Percentiles rank a stretch among this genome's conserved stretches.
These are phyloP conservation scores for Cyclostephanos invisitatus DNA, from an alignment of 108 stramenopile genomes.

Conservation along the genomic window DNA sequence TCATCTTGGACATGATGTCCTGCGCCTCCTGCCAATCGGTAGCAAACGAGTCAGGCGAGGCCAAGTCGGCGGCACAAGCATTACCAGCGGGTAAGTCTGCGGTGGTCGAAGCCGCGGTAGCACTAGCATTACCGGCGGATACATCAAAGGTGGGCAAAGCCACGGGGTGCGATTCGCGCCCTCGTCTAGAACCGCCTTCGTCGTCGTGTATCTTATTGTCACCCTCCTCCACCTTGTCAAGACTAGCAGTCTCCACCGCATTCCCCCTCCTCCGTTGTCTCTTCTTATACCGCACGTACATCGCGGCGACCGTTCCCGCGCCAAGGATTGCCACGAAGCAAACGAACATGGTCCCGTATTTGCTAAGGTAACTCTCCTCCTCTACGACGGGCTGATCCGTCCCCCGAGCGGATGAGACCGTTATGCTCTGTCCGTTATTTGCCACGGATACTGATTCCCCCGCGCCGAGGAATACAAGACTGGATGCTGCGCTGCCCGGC, in stretches of 20 bases:
- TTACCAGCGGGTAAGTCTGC: background rate
- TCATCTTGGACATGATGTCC: too few relatives aligned
- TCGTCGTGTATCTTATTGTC: background rate
- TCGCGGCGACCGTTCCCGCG: slow-evolving; percentile 23
- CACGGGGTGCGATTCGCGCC: background rate
- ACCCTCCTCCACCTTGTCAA: background rate
- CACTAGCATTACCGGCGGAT: background rate
- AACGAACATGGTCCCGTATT: slow-evolving; percentile 39
- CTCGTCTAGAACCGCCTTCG: background rate
- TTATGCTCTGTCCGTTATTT: slow-evolving; percentile 2
- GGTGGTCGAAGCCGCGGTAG: background rate
- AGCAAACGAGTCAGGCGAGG: background rate
- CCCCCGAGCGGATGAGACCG: slow-evolving; percentile 19
- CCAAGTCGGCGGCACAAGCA: background rate
- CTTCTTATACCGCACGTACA: slow-evolving; percentile 17
- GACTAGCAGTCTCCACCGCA: background rate
- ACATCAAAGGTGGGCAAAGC: background rate
- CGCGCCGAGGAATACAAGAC: slow-evolving; percentile 16
- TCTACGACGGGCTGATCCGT: slow-evolving; percentile 12
- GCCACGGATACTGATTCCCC: slow-evolving; percentile 2
- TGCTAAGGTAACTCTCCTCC: slow-evolving; percentile 22
- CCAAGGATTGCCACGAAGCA: slow-evolving; percentile 29
- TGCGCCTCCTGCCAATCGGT: background rate
- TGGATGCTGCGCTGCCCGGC: slow-evolving; percentile 21
- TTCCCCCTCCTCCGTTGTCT: background rate